A percentile compares a stretch with the other conserved stretches of the same genome.
These are phyloP conservation scores for Ascochyta viciae-villosae DNA, from an alignment of 2,329 filamentous ascomycete genomes.

Conservation along the genomic window DNA sequence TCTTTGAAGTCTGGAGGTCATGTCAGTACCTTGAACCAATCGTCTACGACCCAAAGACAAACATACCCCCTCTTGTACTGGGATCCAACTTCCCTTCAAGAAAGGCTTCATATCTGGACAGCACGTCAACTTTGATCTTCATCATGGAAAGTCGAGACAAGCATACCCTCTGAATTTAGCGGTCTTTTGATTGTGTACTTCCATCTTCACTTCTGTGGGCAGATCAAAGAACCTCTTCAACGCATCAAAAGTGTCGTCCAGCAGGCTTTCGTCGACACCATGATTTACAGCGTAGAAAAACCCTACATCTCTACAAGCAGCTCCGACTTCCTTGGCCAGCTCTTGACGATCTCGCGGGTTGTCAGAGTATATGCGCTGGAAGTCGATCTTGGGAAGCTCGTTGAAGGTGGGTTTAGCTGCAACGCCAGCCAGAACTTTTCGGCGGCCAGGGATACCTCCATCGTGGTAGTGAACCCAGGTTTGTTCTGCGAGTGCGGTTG, in stretches of 20 bases:
- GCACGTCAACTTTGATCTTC: neutral
- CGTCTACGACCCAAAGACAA: too few relatives aligned
- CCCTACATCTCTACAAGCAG: constrained; percentile 42
- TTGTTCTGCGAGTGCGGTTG: constrained; percentile 16
- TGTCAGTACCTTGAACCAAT: neutral
- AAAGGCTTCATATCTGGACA: constrained; percentile 35
- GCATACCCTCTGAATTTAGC: constrained; percentile 44
- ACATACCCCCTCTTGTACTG: constrained; percentile 42
- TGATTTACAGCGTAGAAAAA: constrained; percentile 47
- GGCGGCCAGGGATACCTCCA: constrained; percentile 37
- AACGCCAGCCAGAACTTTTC: constrained; percentile 34
- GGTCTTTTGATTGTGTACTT: constrained; percentile 46
- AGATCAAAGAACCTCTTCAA: constrained; percentile 43
- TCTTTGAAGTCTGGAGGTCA: constrained; percentile 40
- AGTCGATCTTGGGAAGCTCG: constrained; percentile 40
- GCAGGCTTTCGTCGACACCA: constrained; percentile 35
- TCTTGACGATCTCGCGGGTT: constrained; percentile 32
- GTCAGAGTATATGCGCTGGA: constrained; percentile 39
- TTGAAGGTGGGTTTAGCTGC: constrained; percentile 36
- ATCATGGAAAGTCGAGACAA: neutral
- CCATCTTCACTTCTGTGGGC: constrained; percentile 45
- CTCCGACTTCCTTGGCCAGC: constrained; percentile 39
- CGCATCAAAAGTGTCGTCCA: constrained; percentile 40
- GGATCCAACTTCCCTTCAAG: constrained; percentile 47
- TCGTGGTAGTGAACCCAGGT: constrained; percentile 43